Conservation (phyloP, 441 rosid species). For the Croton laevigatus region DNA sequence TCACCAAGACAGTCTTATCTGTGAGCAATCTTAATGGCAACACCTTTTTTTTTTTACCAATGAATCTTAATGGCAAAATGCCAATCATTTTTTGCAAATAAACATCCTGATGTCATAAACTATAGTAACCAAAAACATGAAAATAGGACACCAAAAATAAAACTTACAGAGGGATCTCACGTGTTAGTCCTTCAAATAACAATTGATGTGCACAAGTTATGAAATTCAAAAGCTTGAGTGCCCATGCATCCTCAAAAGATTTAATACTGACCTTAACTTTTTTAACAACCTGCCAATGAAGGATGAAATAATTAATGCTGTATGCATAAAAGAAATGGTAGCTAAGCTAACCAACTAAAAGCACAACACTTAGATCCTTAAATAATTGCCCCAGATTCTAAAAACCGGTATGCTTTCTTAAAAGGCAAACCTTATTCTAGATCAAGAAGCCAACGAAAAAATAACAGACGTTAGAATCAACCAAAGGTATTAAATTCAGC, state of each 20-base stretch:
- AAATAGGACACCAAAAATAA: not conserved
- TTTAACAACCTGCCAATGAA: constrained; percentile 44
- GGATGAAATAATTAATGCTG: constrained; percentile 5
- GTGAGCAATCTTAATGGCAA: not conserved
- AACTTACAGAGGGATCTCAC: constrained; percentile 81
- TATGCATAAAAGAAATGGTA: constrained; percentile 4
- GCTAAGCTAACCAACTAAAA: constrained; percentile 6
- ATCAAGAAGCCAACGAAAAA: constrained; percentile 4
- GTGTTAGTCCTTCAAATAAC: constrained; percentile 65
- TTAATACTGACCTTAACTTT: constrained; percentile 42
- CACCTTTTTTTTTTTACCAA: not conserved
- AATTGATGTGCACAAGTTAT: constrained; percentile 61
- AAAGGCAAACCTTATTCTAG: not conserved
- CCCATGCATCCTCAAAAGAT: constrained; percentile 74
- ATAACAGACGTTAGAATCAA: not conserved
- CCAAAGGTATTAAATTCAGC: not conserved
- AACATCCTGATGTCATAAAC: constrained; percentile 4
- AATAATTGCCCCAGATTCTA: not conserved
- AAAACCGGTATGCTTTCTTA: not conserved
- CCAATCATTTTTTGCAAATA: not conserved
- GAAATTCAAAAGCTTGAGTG: constrained; percentile 57
- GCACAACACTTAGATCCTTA: not conserved
- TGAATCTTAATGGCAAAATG: too few relatives aligned
- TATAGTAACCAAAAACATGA: constrained; percentile 8
- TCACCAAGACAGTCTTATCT: too few relatives aligned